phyloP scores from a whole-genome alignment of 257 asterid genomes.

The Coffea eugenioides region DNA sequence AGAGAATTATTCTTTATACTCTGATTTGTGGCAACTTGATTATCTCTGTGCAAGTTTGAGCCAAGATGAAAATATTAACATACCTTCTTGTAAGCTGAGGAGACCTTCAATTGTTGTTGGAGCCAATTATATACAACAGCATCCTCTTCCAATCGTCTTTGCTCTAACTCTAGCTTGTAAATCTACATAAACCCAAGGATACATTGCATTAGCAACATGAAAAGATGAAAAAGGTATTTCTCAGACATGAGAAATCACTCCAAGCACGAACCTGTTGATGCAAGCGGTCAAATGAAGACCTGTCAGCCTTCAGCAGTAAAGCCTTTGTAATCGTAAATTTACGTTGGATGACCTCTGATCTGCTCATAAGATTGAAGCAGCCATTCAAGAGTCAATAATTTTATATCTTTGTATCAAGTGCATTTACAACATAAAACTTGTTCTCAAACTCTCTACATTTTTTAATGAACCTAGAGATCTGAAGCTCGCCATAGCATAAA shows the following conservation, averaged over 20 bases:
- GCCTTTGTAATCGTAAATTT: conserved; percentile 71
- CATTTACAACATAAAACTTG: neutral
- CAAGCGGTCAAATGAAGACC: conserved; percentile 69
- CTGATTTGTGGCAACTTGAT: neutral
- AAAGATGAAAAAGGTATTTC: conserved; percentile 3
- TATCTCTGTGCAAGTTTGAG: neutral
- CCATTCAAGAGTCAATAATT: neutral
- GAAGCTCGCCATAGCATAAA: neutral
- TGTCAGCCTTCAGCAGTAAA: conserved; percentile 65
- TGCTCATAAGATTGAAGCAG: conserved; percentile 23
- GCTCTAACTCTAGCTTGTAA: conserved; percentile 72
- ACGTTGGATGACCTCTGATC: conserved; percentile 69
- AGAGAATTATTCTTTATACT: too few relatives aligned
- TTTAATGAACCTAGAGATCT: neutral
- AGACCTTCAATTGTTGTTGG: conserved; percentile 72
- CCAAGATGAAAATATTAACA: neutral
- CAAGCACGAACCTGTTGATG: conserved; percentile 60
- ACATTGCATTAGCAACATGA: neutral
- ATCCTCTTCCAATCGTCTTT: conserved; percentile 84
- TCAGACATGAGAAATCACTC: conserved; percentile 3
- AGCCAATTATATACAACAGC: conserved; percentile 79
- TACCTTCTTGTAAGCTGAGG: conserved; percentile 87
- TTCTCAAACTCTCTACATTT: neutral
- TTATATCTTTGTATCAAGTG: neutral
- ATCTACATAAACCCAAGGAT: conserved; percentile 36